Base-by-base conservation (phyloP, 140 eudicot genomes). In the Ambrosia hybrid region DNA sequence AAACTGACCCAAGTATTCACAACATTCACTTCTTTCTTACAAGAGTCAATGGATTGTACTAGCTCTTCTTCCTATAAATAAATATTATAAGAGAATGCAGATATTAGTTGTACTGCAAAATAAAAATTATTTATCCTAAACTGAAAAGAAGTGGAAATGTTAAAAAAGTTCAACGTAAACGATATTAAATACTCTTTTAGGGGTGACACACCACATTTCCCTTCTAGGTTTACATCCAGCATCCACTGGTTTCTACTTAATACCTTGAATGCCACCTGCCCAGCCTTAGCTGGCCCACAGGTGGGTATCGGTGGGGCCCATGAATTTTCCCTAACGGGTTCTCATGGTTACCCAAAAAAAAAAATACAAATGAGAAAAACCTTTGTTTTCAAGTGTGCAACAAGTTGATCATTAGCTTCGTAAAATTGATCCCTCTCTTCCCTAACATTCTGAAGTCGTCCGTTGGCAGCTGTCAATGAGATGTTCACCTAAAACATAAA, bases 381-480 rank as follows among this genome's bases (percentile, higher is more conserved):
- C 96, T 88, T 93, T 41, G 83, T 90, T 79, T 88, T 86, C 79
- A 93, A 79, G 83, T 90, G 98, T 13, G 93, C 91, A 76, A 93
- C 85, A 84, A 93, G 86, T 79, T 93, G 97, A 75, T 87, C 95
- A 79, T 93, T 93, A 79, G 97, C 98, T 77, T 93, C 97, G n/a
- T 87, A 91, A 62, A 93, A 93, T 58, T 93, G 98, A 79, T 93
- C 98, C 80, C 88, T 90, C 74, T 93, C 98, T 78, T 93, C 98
- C 80, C 75, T n/a, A n/a, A n/a, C n/a, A n/a, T n/a, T n/a, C n/a
- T n/a, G n/a, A n/a, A n/a, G n/a, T n/a, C n/a, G n/a, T 71, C 87
- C 88, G 63, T 80, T 80, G 76, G 94, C 97, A 76, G 94, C 96
- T 77, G 91, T 68, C 86, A 93, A 70, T 78, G 97, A 85, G 71